phyloP scores from a whole-genome alignment of 1,284 basidiomycete species.

The Tilletia indica region DNA sequence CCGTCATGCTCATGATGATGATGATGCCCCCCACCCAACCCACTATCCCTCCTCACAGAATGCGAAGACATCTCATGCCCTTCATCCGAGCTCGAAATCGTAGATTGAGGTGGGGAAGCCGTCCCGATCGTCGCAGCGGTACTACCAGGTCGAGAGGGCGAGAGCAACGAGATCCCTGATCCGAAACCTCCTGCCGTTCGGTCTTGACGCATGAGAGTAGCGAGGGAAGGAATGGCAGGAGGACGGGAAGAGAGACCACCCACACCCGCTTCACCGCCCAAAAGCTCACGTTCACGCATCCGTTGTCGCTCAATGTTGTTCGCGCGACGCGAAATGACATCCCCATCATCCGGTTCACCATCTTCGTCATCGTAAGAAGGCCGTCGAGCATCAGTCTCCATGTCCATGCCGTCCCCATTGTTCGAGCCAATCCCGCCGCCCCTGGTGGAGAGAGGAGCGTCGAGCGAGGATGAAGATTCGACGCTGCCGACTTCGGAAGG shows the following conservation, averaged over 20 bases:
- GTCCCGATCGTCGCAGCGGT: constrained; percentile 44
- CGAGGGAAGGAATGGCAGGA: constrained; percentile 27
- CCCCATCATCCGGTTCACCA: constrained; percentile 27
- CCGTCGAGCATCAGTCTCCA: not conserved
- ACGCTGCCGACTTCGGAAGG: constrained; percentile 46
- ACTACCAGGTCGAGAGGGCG: constrained; percentile 35
- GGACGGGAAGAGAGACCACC: constrained; percentile 34
- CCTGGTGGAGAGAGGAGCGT: constrained; percentile 8
- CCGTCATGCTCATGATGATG: not conserved
- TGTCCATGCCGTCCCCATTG: constrained; percentile 12
- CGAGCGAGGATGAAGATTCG: constrained; percentile 17
- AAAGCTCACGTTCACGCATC: constrained; percentile 45
- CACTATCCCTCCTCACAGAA: not conserved
- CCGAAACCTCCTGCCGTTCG: constrained; percentile 3
- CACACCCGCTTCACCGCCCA: constrained; percentile 47
- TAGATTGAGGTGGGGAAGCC: constrained; percentile 32
- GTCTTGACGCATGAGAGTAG: constrained; percentile 24
- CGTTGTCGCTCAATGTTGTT: constrained; percentile 47
- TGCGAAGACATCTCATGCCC: constrained; percentile 2
- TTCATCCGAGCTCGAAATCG: constrained; percentile 8
- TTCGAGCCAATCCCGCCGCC: constrained; percentile 1
- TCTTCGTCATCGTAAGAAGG: constrained; percentile 5
- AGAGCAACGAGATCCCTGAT: not conserved
- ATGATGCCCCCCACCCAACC: not conserved
- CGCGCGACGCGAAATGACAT: constrained; percentile 35